phyloP scores from a whole-genome alignment of 352 stramenopile species.

The Pythium phragmiticola region DNA sequence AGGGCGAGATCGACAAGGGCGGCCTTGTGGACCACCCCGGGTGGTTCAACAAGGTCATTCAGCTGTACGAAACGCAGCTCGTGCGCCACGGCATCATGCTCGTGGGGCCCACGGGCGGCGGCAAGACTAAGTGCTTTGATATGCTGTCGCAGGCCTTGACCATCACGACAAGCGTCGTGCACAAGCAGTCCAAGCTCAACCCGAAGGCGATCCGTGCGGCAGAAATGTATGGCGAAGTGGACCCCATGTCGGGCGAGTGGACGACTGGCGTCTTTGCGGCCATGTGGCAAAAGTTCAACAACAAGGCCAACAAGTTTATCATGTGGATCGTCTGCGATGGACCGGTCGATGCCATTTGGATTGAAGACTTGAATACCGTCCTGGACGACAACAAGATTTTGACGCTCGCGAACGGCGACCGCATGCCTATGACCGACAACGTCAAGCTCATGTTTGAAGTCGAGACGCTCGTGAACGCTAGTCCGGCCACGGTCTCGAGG shows the following conservation, averaged over 20 bases:
- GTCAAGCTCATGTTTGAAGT: conserved; percentile 98
- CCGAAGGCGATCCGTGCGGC: conserved; percentile 97
- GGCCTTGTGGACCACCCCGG: conserved; percentile 85
- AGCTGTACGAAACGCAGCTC: conserved; percentile 97
- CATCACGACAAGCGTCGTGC: conserved; percentile 89
- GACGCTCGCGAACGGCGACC: conserved; percentile 96
- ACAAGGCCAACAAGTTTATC: conserved; percentile 97
- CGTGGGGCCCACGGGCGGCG: conserved; percentile 95
- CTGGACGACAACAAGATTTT: conserved; percentile 98
- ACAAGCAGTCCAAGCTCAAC: conserved; percentile 97
- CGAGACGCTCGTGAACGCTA: conserved; percentile 96
- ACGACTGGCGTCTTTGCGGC: conserved; percentile 97
- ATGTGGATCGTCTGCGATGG: conserved; percentile 98
- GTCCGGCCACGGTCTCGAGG: conserved; percentile 95
- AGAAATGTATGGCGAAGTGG: conserved; percentile 98
- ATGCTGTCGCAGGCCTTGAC: conserved; percentile 93
- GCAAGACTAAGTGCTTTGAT: conserved; percentile 98
- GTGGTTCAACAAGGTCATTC: conserved; percentile 96
- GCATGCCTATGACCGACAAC: conserved; percentile 98
- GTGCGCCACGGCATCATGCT: conserved; percentile 99
- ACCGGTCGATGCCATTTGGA: conserved; percentile 98
- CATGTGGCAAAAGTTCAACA: conserved; percentile 99
- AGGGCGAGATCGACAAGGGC: conserved; percentile 90
- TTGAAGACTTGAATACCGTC: conserved; percentile 98
- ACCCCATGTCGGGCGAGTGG: conserved; percentile 96